Conservation (phyloP, 345 rosid genomes). For the Linum trigynum region DNA sequence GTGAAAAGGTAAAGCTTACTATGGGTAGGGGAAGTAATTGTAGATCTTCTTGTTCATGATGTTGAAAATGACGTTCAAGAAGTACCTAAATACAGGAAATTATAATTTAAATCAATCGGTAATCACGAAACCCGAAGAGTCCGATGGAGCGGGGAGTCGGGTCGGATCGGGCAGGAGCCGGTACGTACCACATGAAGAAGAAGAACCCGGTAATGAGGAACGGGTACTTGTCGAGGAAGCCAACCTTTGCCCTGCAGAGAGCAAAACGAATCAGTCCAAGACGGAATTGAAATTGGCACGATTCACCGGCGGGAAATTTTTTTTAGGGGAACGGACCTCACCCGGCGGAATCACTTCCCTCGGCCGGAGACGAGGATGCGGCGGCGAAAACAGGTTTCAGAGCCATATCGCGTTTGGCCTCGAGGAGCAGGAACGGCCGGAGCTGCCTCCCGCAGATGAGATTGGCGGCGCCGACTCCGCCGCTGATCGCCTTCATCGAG, state of each 20-base stretch:
- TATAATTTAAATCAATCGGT: not conserved
- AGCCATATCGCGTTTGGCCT: conserved; percentile 32
- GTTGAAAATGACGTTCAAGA: conserved; percentile 92
- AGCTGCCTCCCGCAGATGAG: conserved; percentile 79
- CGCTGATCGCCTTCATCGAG: conserved; percentile 39
- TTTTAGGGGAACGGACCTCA: conserved; percentile 82
- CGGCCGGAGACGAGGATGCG: conserved; percentile 53
- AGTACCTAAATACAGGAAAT: conserved; percentile 41
- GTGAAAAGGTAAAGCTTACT: conserved; percentile 38
- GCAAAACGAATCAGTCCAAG: conserved; percentile 20
- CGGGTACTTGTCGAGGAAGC: conserved; percentile 65
- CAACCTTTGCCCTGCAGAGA: conserved; percentile 54
- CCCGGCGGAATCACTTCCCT: conserved; percentile 89
- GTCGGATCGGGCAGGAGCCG: not conserved
- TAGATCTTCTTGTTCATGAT: conserved; percentile 96
- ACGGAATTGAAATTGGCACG: not conserved
- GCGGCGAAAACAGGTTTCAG: conserved; percentile 50
- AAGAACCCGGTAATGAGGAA: conserved; percentile 80
- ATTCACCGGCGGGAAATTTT: conserved; percentile 10
- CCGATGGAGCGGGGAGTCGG: not conserved
- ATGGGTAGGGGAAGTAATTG: conserved; percentile 94
- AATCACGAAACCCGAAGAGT: not conserved
- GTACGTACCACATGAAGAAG: conserved; percentile 91
- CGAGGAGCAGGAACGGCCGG: conserved; percentile 58
- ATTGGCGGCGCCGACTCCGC: conserved; percentile 65